Evolutionary conservation across 2,329 filamentous ascomycete genomes (phyloP).

Genomic region (Ascochyta lentis): DNA sequence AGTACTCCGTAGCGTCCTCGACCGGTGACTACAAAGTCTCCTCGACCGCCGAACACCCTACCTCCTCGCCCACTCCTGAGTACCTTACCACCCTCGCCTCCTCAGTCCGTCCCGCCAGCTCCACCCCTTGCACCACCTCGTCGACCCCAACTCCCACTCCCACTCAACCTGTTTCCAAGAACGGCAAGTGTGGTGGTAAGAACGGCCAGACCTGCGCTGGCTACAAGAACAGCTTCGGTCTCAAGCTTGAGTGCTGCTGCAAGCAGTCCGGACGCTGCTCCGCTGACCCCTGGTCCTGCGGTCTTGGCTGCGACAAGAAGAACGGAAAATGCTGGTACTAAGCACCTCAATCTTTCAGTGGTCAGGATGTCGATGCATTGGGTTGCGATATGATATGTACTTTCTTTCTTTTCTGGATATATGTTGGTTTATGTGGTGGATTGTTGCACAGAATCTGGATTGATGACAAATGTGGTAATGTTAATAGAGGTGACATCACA

Average conservation of each 20-base stretch:
- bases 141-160: slow-evolving; percentile 21
- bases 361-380: not conserved
- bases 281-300: slow-evolving; percentile 30
- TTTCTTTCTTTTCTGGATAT: slow-evolving; percentile 1
- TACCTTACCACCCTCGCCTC: slow-evolving; percentile 14
- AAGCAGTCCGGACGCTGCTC: slow-evolving; percentile 30
- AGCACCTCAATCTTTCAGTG: not conserved
- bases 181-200: slow-evolving; percentile 35
- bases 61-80: slow-evolving; percentile 1
- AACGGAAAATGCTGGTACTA: slow-evolving; percentile 39
- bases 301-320: slow-evolving; percentile 36
- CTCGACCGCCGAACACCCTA: slow-evolving; percentile 4
- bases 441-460: slow-evolving; percentile 6
- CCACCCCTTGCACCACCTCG: slow-evolving; percentile 21
- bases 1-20: slow-evolving; percentile 3
- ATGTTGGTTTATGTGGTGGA: slow-evolving; percentile 2
- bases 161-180: slow-evolving; percentile 24
- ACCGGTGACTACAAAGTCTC: not conserved
- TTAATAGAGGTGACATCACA: slow-evolving; percentile 1
- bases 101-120: slow-evolving; percentile 12
- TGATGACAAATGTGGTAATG: slow-evolving; percentile 7
- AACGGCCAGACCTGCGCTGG: slow-evolving; percentile 37
- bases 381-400: not conserved
- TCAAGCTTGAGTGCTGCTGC: slow-evolving; percentile 36
- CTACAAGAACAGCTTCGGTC: slow-evolving; percentile 29